These are phyloP conservation scores for Phaffomyces thermotolerans DNA, from an alignment of 805 yeast genomes.

Conservation along the genomic window DNA sequence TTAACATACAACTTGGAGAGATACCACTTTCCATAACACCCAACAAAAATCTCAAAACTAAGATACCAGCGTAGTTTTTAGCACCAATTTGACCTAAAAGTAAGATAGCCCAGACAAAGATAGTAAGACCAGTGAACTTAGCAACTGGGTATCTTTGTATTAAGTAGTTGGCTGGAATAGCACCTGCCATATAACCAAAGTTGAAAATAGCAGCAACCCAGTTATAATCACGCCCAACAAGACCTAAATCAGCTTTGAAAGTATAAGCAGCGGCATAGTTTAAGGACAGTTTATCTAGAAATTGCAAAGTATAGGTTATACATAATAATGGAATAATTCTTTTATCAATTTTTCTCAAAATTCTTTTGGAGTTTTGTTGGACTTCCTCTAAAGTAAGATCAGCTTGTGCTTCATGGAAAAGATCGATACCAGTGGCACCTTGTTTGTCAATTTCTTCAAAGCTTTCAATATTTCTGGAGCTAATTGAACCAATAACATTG, in stretches of 20 bases:
- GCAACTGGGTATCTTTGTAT: slow-evolving; percentile 4
- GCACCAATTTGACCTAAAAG: slow-evolving; percentile 2
- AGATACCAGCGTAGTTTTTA: slow-evolving; percentile 6
- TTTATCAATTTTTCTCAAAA: slow-evolving; percentile 2
- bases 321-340: slow-evolving; percentile 4
- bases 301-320: slow-evolving; percentile 5
- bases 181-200: slow-evolving; percentile 6
- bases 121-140: slow-evolving; percentile 1
- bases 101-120: slow-evolving; percentile 5
- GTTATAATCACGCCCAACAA: slow-evolving; percentile 6
- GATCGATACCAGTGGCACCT: slow-evolving; percentile 4
- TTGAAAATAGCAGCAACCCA: slow-evolving; percentile 6
- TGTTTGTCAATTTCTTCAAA: slow-evolving; percentile 3
- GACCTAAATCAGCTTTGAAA: slow-evolving; percentile 4
- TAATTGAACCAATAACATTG: neutral
- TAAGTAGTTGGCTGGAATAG: slow-evolving; percentile 3
- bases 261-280: slow-evolving; percentile 7
- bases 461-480: neutral
- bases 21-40: slow-evolving; percentile 14
- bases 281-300: slow-evolving; percentile 3
- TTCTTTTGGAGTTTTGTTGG: slow-evolving; percentile 1
- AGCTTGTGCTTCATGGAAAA: slow-evolving; percentile 4
- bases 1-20: slow-evolving; percentile 28
- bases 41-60: slow-evolving; percentile 8
- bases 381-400: slow-evolving; percentile 4